Evolutionary conservation across 257 asterid species (phyloP).

Genomic region (Solanum medicagineum): DNA sequence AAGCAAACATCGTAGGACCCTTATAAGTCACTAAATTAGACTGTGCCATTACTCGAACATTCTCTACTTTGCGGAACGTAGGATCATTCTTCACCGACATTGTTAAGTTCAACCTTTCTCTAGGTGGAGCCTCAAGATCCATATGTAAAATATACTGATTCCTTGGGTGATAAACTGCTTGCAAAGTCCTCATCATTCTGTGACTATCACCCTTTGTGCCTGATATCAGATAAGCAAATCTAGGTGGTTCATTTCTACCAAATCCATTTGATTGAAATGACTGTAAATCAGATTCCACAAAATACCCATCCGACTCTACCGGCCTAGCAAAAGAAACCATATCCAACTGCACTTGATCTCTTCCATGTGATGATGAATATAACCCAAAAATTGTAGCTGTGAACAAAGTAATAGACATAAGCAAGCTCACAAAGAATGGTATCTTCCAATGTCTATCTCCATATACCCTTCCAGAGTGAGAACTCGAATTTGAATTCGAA

Average conservation of each 20-base stretch:
- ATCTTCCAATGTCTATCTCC: slow-evolving; percentile 78
- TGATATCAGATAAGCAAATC: slow-evolving; percentile 91
- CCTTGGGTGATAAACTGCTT: slow-evolving; percentile 89
- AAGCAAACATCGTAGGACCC: slow-evolving; percentile 97
- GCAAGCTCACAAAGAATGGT: slow-evolving; percentile 66
- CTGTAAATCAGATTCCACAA: slow-evolving; percentile 62
- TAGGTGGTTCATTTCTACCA: slow-evolving; percentile 48
- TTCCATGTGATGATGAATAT: slow-evolving; percentile 35
- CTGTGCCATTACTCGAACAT: slow-evolving; percentile 92
- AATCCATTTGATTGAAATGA: slow-evolving; percentile 19
- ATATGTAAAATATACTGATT: slow-evolving; percentile 90
- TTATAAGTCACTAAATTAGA: slow-evolving; percentile 95
- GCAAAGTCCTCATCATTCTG: slow-evolving; percentile 88
- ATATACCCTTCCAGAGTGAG: slow-evolving; percentile 55
- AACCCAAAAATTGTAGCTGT: slow-evolving; percentile 45
- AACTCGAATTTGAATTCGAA: slow-evolving; percentile 54
- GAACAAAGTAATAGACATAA: slow-evolving; percentile 51
- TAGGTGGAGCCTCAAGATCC: slow-evolving; percentile 98
- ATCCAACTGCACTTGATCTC: slow-evolving; percentile 32
- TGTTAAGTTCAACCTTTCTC: slow-evolving; percentile 82
- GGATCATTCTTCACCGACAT: slow-evolving; percentile 85
- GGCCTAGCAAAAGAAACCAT: slow-evolving; percentile 19
- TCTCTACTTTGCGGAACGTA: slow-evolving; percentile 65
- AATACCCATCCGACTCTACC: slow-evolving; percentile 35
- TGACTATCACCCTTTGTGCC: slow-evolving; percentile 95